Evolutionary conservation across 2,329 filamentous ascomycete species (phyloP).

Genomic region (Nothomitra cinnamomea): DNA sequence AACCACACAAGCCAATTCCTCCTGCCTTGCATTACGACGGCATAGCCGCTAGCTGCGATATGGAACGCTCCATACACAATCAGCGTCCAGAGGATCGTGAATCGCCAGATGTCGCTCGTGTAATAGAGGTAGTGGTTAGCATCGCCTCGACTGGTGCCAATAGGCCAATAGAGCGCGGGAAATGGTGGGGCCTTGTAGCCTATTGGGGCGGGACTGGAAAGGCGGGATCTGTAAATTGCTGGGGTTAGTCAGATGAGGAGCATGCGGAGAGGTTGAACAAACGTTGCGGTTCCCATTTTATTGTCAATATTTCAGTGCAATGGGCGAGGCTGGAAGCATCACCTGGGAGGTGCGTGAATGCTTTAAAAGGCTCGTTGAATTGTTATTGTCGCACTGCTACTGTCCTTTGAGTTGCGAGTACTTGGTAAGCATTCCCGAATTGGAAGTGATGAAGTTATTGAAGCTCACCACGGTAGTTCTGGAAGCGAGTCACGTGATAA

Average conservation of each 20-base stretch:
- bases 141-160: slow-evolving; percentile 37
- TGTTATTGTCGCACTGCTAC: background rate
- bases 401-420: background rate
- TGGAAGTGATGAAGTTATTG: too few species aligned
- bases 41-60: slow-evolving; percentile 51
- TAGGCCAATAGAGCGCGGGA: slow-evolving; percentile 66
- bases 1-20: slow-evolving; percentile 47
- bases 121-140: slow-evolving; percentile 49
- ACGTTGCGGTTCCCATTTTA: too few species aligned
- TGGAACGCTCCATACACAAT: slow-evolving; percentile 65
- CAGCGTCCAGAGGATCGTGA: slow-evolving; percentile 74
- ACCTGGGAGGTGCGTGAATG: background rate
- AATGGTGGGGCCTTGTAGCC: slow-evolving; percentile 56
- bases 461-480: too few species aligned
- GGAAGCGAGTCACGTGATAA: too few species aligned
- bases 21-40: slow-evolving; percentile 47
- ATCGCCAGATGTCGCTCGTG: slow-evolving; percentile 65
- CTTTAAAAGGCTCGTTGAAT: background rate
- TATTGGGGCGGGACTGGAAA: slow-evolving; percentile 27
- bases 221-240: background rate
- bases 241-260: slow-evolving; percentile 7
- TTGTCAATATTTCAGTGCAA: too few species aligned
- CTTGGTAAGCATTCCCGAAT: background rate
- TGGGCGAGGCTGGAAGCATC: too few species aligned
- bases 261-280: slow-evolving; percentile 7